Evolutionary conservation across 495 filamentous ascomycete species (phyloP).

Genomic region (Xanthoparmelia taractica): DNA sequence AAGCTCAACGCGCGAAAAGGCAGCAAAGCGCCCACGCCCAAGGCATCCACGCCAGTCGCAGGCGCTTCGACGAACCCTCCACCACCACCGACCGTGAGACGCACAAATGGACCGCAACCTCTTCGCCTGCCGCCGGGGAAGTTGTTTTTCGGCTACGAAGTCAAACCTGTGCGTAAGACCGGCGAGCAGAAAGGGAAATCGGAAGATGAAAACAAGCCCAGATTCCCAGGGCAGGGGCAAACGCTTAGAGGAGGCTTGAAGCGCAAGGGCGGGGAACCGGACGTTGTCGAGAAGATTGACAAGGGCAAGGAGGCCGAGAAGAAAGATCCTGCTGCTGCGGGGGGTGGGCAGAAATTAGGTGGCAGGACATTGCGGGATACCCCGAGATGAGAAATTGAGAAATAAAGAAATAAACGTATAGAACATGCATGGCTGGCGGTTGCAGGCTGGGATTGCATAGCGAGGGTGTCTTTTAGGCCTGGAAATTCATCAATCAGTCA

Average conservation of each 20-base stretch:
- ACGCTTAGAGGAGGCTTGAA: constrained; percentile 66
- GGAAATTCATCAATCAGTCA: neutral
- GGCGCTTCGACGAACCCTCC: constrained; percentile 55
- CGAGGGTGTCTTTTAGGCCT: neutral
- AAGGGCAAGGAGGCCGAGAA: constrained; percentile 30
- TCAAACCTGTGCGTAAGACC: constrained; percentile 77
- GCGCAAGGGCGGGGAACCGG: constrained; percentile 34
- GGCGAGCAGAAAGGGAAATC: constrained; percentile 57
- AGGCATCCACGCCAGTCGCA: constrained; percentile 70
- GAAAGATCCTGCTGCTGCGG: constrained; percentile 11
- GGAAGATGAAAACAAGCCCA: constrained; percentile 55
- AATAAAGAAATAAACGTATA: no score
- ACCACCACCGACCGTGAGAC: constrained; percentile 37
- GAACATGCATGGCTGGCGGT: neutral
- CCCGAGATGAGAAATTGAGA: constrained; percentile 8
- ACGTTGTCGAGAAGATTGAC: constrained; percentile 23
- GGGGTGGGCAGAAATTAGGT: constrained; percentile 15
- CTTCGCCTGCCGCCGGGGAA: constrained; percentile 80
- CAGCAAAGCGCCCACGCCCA: constrained; percentile 68
- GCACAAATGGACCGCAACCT: constrained; percentile 76
- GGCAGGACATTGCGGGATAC: constrained; percentile 20
- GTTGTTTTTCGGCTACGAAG: constrained; percentile 90
- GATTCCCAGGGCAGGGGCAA: constrained; percentile 83
- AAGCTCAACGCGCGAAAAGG: constrained; percentile 73
- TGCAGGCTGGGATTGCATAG: constrained; percentile 10